Evolutionary conservation across 192 early-diverging fungal genomes (phyloP), one percentile per base, ranked within the genome.

Genomic region (Umbelopsis isabellina): DNA sequence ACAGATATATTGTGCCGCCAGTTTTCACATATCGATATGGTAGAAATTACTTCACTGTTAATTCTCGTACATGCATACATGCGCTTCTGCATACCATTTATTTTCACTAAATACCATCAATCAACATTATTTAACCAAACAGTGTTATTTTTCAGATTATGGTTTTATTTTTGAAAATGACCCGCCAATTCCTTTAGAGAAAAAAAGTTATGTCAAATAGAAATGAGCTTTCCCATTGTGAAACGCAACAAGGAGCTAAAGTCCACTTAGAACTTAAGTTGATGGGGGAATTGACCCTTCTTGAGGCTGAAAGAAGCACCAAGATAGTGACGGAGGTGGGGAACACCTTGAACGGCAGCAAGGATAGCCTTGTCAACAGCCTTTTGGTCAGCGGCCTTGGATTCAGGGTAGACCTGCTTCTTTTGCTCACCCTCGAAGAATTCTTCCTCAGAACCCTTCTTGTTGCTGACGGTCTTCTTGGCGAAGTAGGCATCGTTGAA

Each of bases 201-300:
- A 61, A 61, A 27, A 61, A 61, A 61, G 55, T 61, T 61, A 35
- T 61, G 30, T 61, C 55, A 61, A 61, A 61, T 61, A 61, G 55
- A 61, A 61, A 61, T 61, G 55, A 61, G 55, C 55, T 61, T 61
- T 61, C 55, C 55, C 55, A 61, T 61, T 61, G 55, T 61, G 55
- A 61, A 61, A 61, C 30, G 55, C 27, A 61, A 61, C 30, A 61
- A 61, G 27, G 30, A 61, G 55, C 55, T 61, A 68, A 23, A 15
- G 20, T 22, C 27, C 25, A 50, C 49, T 95, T 97, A 98, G 88
- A 97, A 98, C 90, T 95, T 91, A 83, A 99, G 83, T 72, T 84
- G 78, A 89, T 99, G 98, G 75, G 96, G 95, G 78, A 91, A 91
- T 88, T 98, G 95, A 77, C 96, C 95, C 90, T 96, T 97, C 87